Evolutionary conservation across 2,329 filamentous ascomycete species (phyloP).

Genomic region (Hirsutella rhossiliensis): DNA sequence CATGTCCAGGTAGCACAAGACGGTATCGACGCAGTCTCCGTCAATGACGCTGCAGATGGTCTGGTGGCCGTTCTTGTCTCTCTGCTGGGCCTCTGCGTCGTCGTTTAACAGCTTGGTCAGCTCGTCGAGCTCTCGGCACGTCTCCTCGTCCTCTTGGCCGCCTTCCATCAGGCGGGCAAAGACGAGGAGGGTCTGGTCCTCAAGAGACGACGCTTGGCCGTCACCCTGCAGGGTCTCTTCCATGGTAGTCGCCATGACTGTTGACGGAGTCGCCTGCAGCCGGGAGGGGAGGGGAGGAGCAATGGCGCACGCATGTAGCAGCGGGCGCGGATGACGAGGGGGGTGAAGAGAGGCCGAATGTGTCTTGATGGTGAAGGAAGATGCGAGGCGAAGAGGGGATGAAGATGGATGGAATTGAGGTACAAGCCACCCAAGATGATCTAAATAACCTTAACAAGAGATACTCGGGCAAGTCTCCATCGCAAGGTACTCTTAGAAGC

Average conservation of each 20-base stretch:
- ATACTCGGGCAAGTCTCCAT: too few relatives aligned
- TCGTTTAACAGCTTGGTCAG: slow-evolving; percentile 49
- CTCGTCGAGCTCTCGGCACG: slow-evolving; percentile 43
- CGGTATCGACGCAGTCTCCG: slow-evolving; percentile 66
- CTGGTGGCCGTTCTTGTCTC: slow-evolving; percentile 23
- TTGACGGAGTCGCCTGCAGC: not conserved
- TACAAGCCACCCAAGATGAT: too few relatives aligned
- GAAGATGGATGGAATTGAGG: too few relatives aligned
- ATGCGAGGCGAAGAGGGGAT: too few relatives aligned
- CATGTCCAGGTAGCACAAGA: slow-evolving; percentile 79
- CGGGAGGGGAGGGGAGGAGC: not conserved
- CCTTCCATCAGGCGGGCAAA: slow-evolving; percentile 86
- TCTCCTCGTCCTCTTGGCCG: slow-evolving; percentile 69
- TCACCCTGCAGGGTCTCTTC: slow-evolving; percentile 18
- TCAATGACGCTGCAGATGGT: slow-evolving; percentile 55
- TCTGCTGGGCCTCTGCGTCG: slow-evolving; percentile 34
- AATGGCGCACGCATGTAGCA: not conserved
- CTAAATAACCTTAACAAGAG: too few relatives aligned
- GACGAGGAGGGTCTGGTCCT: slow-evolving; percentile 62
- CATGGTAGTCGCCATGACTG: slow-evolving; percentile 19
- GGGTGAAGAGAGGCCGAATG: not conserved
- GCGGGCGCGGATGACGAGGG: not conserved
- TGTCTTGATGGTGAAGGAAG: too few relatives aligned
- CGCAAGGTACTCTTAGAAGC: too few relatives aligned
- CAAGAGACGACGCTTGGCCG: slow-evolving; percentile 24